Percentiles rank a stretch among this genome's conserved stretches.
Conservation (phyloP, 371 early-diverging fungal species). For the Blastocladiella emersonii region DNA sequence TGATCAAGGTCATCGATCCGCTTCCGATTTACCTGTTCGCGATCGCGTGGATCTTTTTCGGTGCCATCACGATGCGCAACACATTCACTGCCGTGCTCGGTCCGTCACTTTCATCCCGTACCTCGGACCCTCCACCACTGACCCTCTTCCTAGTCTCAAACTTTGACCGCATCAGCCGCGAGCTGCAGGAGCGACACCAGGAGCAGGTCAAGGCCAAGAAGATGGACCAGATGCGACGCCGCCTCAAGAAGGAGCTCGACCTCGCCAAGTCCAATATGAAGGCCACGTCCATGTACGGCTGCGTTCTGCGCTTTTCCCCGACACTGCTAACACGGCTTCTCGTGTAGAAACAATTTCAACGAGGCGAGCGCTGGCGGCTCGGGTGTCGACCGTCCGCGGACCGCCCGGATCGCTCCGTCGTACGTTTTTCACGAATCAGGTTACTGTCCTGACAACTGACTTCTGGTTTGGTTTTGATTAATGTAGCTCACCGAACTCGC, state of each 20-base stretch:
- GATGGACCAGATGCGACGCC: conserved; percentile 19
- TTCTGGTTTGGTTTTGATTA: no score
- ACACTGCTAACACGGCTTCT: neutral
- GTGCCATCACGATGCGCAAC: conserved; percentile 29
- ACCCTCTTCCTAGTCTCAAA: conserved; percentile 15
- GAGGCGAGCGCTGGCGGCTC: neutral
- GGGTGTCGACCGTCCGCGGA: neutral
- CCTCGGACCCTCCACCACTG: no score
- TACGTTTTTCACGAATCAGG: no score
- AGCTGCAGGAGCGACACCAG: conserved; percentile 14
- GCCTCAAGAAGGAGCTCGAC: conserved; percentile 20
- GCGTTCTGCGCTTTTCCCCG: neutral
- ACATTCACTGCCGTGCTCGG: conserved; percentile 31
- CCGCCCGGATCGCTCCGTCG: neutral
- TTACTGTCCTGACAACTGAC: no score
- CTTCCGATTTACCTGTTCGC: conserved; percentile 15
- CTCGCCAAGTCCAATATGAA: conserved; percentile 6
- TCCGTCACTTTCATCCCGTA: neutral
- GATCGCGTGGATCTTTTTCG: conserved; percentile 25
- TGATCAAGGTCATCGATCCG: conserved; percentile 12
- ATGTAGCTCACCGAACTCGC: no score
- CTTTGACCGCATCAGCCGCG: conserved; percentile 22
- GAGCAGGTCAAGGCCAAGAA: conserved; percentile 13
- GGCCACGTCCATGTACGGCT: neutral
- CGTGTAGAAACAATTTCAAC: neutral